Evolutionary conservation across 345 rosid genomes (phyloP).

Genomic region (Eucalyptus regnans): DNA sequence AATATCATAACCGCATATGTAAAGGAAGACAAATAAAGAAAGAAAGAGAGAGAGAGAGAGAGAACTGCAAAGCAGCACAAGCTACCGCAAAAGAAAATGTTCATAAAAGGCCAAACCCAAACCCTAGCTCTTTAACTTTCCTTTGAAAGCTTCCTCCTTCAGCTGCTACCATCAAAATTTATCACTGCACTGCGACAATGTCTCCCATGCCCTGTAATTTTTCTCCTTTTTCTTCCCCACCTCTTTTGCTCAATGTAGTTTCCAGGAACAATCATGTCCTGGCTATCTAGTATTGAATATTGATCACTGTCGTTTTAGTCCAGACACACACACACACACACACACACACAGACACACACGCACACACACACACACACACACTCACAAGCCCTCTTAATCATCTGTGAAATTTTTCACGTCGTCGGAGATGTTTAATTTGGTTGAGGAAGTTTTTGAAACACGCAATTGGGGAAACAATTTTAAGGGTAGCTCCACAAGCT

Average conservation of each 20-base stretch:
- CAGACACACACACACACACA: not conserved
- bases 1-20: not conserved
- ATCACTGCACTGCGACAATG: not conserved
- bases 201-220: not conserved
- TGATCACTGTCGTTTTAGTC: not conserved
- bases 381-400: not conserved
- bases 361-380: not conserved
- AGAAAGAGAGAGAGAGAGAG: not conserved
- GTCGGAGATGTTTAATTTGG: not conserved
- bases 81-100: not conserved
- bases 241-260: not conserved
- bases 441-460: not conserved
- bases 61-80: not conserved
- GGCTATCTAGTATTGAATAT: not conserved
- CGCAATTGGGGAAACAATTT: not conserved
- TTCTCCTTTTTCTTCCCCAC: not conserved
- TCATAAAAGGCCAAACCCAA: not conserved
- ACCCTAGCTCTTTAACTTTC: not conserved
- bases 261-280: not conserved
- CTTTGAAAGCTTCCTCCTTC: not conserved
- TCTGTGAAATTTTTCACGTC: not conserved
- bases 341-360: not conserved
- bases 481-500: slow-evolving; percentile 55
- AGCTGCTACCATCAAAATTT: not conserved
- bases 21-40: not conserved